A percentile compares a stretch with the other conserved stretches of the same genome.
These are phyloP conservation scores for Podaxis mareebaensis DNA, from an alignment of 768 basidiomycete species.

Conservation along the genomic window DNA sequence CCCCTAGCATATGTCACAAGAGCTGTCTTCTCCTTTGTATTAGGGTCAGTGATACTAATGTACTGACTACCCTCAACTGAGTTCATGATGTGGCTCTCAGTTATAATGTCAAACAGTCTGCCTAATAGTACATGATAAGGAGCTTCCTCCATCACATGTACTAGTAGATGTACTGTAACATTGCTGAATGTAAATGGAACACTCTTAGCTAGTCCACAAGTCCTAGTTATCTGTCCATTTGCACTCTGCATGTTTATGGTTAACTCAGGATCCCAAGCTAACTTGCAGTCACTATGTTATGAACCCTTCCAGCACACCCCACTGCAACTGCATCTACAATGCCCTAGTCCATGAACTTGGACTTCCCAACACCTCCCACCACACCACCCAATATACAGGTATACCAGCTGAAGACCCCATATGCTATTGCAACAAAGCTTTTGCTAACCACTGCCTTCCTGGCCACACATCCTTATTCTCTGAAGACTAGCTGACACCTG, in stretches of 20 bases:
- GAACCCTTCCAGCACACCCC: no score
- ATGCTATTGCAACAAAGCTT: no score
- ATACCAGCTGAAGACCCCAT: no score
- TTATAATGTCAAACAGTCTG: conserved; percentile 30
- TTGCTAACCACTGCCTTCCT: no score
- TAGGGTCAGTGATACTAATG: conserved; percentile 23
- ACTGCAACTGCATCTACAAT: no score
- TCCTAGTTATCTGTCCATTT: conserved; percentile 18
- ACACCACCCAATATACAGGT: no score
- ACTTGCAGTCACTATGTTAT: not conserved
- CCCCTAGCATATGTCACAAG: conserved; percentile 15
- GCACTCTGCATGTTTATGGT: conserved; percentile 25
- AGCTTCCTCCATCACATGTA: conserved; percentile 26
- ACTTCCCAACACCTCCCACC: no score
- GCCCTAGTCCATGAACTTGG: no score
- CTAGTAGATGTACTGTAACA: conserved; percentile 26
- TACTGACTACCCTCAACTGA: no score
- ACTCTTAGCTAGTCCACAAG: conserved; percentile 19
- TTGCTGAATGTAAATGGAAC: conserved; percentile 25
- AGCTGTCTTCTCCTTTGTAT: conserved; percentile 14
- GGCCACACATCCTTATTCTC: no score
- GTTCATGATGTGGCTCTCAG: not conserved
- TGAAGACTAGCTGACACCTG: no score
- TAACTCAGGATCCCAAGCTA: conserved; percentile 22
- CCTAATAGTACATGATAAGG: conserved; percentile 31